These are phyloP conservation scores for Zygosaccharomyces rouxii DNA, from an alignment of 805 yeast species.

Conservation along the genomic window DNA sequence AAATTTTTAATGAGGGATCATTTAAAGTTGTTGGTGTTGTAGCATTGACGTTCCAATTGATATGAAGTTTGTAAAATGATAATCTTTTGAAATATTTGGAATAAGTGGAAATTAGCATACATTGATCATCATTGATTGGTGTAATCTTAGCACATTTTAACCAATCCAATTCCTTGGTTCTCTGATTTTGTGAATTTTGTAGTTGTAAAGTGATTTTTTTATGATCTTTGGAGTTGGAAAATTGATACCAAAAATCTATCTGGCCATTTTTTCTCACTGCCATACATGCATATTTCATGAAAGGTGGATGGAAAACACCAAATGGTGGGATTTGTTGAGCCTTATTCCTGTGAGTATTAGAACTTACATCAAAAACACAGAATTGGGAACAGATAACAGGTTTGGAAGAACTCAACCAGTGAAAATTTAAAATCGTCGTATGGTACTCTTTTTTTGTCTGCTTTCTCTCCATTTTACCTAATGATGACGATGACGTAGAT, in stretches of 20 bases:
- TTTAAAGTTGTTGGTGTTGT: conserved; percentile 24
- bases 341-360: conserved; percentile 29
- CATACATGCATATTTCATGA: conserved; percentile 35
- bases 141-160: conserved; percentile 32
- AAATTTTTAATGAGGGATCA: conserved; percentile 32
- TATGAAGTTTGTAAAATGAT: conserved; percentile 29
- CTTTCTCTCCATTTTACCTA: conserved; percentile 37
- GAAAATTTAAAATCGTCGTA: conserved; percentile 40
- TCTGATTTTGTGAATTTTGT: conserved; percentile 20
- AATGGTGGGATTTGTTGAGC: conserved; percentile 34
- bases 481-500: conserved; percentile 20
- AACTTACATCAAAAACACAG: conserved; percentile 29
- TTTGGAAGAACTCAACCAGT: conserved; percentile 40
- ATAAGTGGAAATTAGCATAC: conserved; percentile 29
- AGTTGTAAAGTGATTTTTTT: conserved; percentile 34
- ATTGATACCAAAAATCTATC: conserved; percentile 37
- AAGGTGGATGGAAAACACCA: conserved; percentile 37
- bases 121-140: conserved; percentile 33
- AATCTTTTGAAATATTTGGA: conserved; percentile 26
- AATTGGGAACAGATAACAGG: conserved; percentile 32
- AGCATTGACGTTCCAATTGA: conserved; percentile 32
- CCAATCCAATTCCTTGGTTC: conserved; percentile 31
- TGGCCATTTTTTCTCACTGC: conserved; percentile 36
- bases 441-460: conserved; percentile 36
- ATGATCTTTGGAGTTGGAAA: conserved; percentile 37